A percentile compares a stretch with the other conserved stretches of the same genome.
These are phyloP conservation scores for Aspergillus sclerotioniger DNA, from an alignment of 495 filamentous ascomycete genomes.

Conservation along the genomic window DNA sequence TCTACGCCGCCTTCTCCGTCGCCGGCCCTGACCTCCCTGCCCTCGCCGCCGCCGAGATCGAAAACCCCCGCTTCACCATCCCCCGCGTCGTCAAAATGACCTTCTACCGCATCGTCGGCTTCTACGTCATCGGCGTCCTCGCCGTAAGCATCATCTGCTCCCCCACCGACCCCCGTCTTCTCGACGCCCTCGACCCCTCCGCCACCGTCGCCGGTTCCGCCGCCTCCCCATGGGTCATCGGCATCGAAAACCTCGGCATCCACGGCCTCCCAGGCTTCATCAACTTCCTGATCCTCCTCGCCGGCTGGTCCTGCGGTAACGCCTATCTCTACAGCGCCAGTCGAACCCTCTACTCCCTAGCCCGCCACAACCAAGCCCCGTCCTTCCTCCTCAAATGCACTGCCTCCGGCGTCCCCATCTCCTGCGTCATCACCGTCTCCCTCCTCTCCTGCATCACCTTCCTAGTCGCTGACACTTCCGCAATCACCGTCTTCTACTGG, in stretches of 20 bases:
- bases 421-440: constrained; percentile 54
- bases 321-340: constrained; percentile 74
- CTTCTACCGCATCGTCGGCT: constrained; percentile 81
- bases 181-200: constrained; percentile 41
- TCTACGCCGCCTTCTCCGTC: constrained; percentile 49
- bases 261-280: constrained; percentile 65
- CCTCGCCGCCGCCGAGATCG: constrained; percentile 79
- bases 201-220: constrained; percentile 34
- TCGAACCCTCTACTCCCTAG: constrained; percentile 73
- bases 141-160: constrained; percentile 52
- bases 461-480: constrained; percentile 56
- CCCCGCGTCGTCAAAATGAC: constrained; percentile 76
- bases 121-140: constrained; percentile 62
- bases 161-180: constrained; percentile 50
- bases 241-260: constrained; percentile 58
- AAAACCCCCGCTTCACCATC: constrained; percentile 70
- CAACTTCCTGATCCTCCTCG: constrained; percentile 68
- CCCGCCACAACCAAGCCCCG: constrained; percentile 65
- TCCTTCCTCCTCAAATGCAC: constrained; percentile 32
- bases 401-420: constrained; percentile 56
- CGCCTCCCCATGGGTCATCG: constrained; percentile 57
- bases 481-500: constrained; percentile 56
- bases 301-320: constrained; percentile 68
- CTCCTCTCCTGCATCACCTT: constrained; percentile 60
- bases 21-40: constrained; percentile 66